These are phyloP conservation scores for Hypoxylon sp. DNA, from an alignment of 2,329 filamentous ascomycete genomes.

Conservation along the genomic window DNA sequence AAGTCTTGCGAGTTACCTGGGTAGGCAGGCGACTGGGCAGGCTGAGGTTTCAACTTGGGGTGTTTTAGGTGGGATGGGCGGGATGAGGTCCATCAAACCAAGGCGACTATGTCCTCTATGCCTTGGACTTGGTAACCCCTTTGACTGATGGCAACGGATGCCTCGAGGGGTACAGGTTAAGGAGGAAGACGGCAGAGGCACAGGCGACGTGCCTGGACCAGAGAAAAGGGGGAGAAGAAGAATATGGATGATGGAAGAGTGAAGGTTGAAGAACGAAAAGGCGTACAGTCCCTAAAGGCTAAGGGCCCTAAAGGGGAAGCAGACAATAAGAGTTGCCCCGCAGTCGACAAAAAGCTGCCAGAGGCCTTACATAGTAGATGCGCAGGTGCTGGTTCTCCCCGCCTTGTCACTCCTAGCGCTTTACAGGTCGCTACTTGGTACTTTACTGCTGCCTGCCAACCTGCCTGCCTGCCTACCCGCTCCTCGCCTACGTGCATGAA, in stretches of 20 bases:
- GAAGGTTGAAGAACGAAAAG: background rate
- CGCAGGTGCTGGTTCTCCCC: too few relatives aligned
- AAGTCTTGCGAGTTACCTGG: too few relatives aligned
- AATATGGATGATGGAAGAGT: background rate
- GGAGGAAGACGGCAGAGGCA: background rate
- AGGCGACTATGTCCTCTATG: slow-evolving; percentile 13
- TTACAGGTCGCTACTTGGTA: background rate
- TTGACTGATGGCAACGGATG: background rate
- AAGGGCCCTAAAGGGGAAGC: background rate
- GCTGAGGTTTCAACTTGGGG: background rate
- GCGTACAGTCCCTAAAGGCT: slow-evolving; percentile 1
- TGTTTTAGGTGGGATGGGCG: slow-evolving; percentile 9
- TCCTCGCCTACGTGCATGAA: background rate
- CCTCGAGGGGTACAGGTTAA: background rate
- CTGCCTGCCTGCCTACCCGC: background rate
- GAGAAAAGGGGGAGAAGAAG: background rate
- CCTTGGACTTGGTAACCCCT: background rate
- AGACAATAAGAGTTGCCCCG: slow-evolving; percentile 29
- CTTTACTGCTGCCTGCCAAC: too few relatives aligned
- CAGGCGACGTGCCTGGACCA: background rate
- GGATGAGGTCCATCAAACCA: slow-evolving; percentile 15
- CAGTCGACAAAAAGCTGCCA: slow-evolving; percentile 31
- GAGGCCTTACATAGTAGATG: background rate
- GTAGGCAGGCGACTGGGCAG: background rate
- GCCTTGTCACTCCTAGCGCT: too few relatives aligned